Evolutionary conservation across 306 rosid genomes (phyloP).

Genomic region (Dryas alaskensis): DNA sequence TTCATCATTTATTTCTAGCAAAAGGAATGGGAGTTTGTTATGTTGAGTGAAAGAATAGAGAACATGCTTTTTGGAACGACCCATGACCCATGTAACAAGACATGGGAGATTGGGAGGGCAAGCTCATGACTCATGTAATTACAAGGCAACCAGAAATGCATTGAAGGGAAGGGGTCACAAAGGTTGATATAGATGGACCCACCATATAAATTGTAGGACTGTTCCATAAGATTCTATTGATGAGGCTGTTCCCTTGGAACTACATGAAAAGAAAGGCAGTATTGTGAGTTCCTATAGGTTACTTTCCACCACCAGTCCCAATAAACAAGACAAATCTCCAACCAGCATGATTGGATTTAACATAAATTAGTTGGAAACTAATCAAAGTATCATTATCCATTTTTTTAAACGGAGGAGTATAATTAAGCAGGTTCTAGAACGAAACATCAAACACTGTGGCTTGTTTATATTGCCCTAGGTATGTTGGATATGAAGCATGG

Average conservation of each 20-base stretch:
- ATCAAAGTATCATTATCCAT: too few species aligned
- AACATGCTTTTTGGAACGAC: conserved; percentile 58
- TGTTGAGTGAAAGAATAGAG: conserved; percentile 26
- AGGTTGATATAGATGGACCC: conserved; percentile 41
- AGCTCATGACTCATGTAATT: background rate
- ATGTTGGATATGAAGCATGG: conserved; percentile 32
- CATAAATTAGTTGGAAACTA: too few species aligned
- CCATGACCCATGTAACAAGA: conserved; percentile 23
- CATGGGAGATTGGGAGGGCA: conserved; percentile 8
- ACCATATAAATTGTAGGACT: conserved; percentile 43
- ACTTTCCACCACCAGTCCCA: background rate
- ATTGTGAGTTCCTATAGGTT: background rate
- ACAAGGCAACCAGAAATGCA: conserved; percentile 28
- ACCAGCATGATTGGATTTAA: too few species aligned
- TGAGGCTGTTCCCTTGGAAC: conserved; percentile 68
- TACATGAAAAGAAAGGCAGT: conserved; percentile 22
- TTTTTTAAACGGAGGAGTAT: too few species aligned
- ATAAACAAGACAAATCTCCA: too few species aligned
- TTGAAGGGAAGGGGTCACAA: conserved; percentile 27
- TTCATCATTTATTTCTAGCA: too few species aligned
- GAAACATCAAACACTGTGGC: conserved; percentile 5
- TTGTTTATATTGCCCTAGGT: too few species aligned
- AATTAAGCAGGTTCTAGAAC: too few species aligned
- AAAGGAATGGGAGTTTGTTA: conserved; percentile 31
- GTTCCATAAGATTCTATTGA: conserved; percentile 55